Base-by-base conservation (phyloP, 2,329 filamentous ascomycete species). In the Eutypella sp. region DNA sequence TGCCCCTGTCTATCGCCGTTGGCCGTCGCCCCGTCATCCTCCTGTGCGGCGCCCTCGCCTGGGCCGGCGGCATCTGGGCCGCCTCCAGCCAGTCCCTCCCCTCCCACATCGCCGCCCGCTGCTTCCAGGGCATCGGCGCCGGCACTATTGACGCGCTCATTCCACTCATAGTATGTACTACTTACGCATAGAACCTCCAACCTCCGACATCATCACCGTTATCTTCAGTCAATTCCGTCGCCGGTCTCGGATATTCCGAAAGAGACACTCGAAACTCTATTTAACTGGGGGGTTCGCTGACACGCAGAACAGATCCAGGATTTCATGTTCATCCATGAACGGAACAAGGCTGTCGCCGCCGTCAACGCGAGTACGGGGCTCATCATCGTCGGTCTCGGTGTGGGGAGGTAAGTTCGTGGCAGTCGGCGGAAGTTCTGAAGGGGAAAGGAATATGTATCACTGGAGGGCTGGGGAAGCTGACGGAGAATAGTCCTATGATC, bases 301-400 rank as follows among this genome's bases (percentile, higher is more conserved):
- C n/a, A n/a, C n/a, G n/a, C n/a, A n/a, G n/a, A n/a, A n/a, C n/a
- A n/a, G n/a, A 59, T 67, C 1, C 65, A 68, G 54, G 66, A 69
- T 34, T 58, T 69, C 33, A 60, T 67, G 37, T 69, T 69, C 25
- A 59, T 68, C 16, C 66, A 69, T 44, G 58, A 69, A 56, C 59
- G 66, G 4, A 65, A 64, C 48, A 54, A 54, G 42, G 65, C 60
- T 10, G 58, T 67, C 33, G 59, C 65, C 9, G 52, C 58, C 5
- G 53, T 67, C 18, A 52, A 62, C 31, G 53, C 59, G 2, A 59
- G 56, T 15, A 55, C 59, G 55, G 65, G 62, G 4, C 18, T 67
- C 10, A 49, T 65, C 13, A 57, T 63, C 34, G 60, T 62, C 3
- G 57, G 50, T 5, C 50, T 64, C 7, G 60, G 59, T 20, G 59